Base-by-base conservation (phyloP, 352 stramenopile genomes). In the Phytophthora agathidicida region DNA sequence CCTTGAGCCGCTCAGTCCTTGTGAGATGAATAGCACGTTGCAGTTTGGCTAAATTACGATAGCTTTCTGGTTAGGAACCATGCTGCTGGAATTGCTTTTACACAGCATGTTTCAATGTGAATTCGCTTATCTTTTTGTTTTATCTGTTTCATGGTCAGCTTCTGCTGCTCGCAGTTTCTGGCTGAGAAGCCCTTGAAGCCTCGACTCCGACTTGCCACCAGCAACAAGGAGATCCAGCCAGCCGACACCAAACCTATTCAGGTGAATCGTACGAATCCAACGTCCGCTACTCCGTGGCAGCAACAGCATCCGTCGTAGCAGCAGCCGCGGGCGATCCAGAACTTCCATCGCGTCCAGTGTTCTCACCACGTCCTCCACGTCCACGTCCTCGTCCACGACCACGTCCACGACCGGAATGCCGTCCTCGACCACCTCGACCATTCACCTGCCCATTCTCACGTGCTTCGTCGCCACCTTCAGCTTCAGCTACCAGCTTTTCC, bases 341-440 rank as follows among this genome's bases (percentile, higher is more conserved):
- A 50, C 45, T 56, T 33, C 30, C 54, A 19, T 75, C 57, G 26
- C 35, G 49, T 23, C 36, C 31, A 35, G 41, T 57, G 41, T 43
- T 64, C 10, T 70, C 53, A 8, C 50, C 41, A 44, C 44, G 46
- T 10, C 39, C 53, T 44, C 43, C 52, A 52, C 61, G 61, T 3
- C 60, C 46, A 7, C 63, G 66, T 59, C 75, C 62, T 50, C 71
- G 61, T 39, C 60, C 48, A 44, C 72, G 62, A 13, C 70, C 68
- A 52, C 73, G 58, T 27, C 67, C 70, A 43, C 75, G 69, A 26
- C 54, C 48, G 11, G 27, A 53, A 47, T 69, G 26, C 16, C 61
- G 65, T 4, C 60, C 65, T 46, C 37, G 56, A 37, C 60, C 54
- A 33, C 59, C 47, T 42, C 56, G 62, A 7, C 52, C 48, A 44